Percentiles rank a stretch among this genome's conserved stretches.
Conservation (phyloP, 371 early-diverging fungal species). For the Syncephalastrum monosporum region DNA sequence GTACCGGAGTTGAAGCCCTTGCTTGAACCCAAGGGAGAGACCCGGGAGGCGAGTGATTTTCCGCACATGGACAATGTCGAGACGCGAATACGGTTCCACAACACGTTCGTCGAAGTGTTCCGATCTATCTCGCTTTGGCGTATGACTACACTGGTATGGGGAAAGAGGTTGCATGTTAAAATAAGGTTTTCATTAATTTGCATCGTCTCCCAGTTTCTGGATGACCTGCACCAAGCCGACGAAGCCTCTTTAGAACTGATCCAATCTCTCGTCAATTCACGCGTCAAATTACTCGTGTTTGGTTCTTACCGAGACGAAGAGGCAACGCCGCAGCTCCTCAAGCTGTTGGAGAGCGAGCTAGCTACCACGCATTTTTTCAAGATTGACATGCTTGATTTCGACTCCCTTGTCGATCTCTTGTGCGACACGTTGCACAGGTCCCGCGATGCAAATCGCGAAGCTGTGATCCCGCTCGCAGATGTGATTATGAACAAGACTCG, state of each 20-base stretch:
- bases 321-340: conserved; percentile 13
- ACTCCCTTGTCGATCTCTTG: conserved; percentile 36
- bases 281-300: conserved; percentile 32
- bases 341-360: conserved; percentile 23
- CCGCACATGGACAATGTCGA: conserved; percentile 39
- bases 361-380: conserved; percentile 28
- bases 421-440: conserved; percentile 37
- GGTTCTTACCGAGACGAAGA: conserved; percentile 42
- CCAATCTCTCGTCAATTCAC: conserved; percentile 30
- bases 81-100: conserved; percentile 39
- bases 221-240: conserved; percentile 48
- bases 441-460: conserved; percentile 17
- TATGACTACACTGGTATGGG: conserved; percentile 47
- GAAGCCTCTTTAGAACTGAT: conserved; percentile 44
- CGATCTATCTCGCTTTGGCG: conserved; percentile 40
- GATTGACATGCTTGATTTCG: conserved; percentile 32
- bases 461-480: conserved; percentile 33
- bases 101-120: conserved; percentile 41
- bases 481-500: conserved; percentile 33
- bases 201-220: conserved; percentile 28
- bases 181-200: background rate
- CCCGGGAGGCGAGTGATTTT: conserved; percentile 13
- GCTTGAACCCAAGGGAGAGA: conserved; percentile 23
- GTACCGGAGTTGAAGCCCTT: conserved; percentile 44
- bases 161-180: background rate